phyloP scores from a whole-genome alignment of 2,329 filamentous ascomycete genomes.

The Neofusicoccum parvum region DNA sequence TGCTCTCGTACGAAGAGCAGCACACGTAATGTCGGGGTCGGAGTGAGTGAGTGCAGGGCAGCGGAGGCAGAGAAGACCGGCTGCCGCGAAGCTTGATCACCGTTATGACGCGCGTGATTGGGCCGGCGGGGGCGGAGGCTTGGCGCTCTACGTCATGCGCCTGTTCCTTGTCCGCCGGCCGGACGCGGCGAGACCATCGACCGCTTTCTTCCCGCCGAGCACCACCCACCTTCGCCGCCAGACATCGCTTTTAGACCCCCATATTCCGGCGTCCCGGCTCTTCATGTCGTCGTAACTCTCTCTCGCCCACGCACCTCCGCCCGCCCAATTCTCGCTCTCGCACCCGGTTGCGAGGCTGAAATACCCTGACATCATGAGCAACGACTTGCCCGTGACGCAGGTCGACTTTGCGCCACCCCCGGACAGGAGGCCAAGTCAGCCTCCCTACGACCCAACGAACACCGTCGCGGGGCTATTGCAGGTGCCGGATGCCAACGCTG shows the following conservation, averaged over 20 bases:
- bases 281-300: conserved; percentile 9
- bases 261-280: neutral
- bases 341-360: neutral
- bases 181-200: neutral
- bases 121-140: conserved; percentile 7
- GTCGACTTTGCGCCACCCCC: conserved; percentile 10
- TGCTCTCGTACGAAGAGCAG: conserved; percentile 15
- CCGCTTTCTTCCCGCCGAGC: neutral
- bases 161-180: conserved; percentile 13
- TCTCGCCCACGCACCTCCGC: neutral
- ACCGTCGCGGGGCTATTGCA: conserved; percentile 10
- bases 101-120: neutral
- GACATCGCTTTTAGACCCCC: neutral
- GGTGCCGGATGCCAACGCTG: conserved; percentile 5
- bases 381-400: conserved; percentile 15
- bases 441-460: conserved; percentile 15
- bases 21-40: conserved; percentile 13
- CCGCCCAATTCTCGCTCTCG: neutral
- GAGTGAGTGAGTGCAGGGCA: neutral
- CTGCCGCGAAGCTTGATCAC: conserved; percentile 2
- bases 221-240: neutral
- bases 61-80: neutral
- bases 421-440: conserved; percentile 5
- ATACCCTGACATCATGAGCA: conserved; percentile 10
- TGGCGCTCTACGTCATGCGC: conserved; percentile 18